These are phyloP conservation scores for Fusarium algeriense DNA, from an alignment of 2,329 filamentous ascomycete species.

Conservation along the genomic window DNA sequence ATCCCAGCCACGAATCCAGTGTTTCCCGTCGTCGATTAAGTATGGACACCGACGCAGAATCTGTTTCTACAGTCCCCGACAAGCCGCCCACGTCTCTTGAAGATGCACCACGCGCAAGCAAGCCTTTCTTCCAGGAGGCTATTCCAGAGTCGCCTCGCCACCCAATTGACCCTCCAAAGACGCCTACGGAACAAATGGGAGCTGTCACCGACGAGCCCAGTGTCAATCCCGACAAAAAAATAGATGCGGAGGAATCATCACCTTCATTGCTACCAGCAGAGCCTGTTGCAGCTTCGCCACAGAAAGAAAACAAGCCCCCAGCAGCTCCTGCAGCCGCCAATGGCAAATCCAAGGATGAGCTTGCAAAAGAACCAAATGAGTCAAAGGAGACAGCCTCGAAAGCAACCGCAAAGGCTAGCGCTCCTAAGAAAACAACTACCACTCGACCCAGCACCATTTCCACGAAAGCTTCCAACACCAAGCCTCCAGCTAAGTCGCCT, in stretches of 20 bases:
- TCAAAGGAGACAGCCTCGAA: conserved; percentile 30
- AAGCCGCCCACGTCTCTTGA: conserved; percentile 49
- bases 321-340: conserved; percentile 32
- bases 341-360: conserved; percentile 42
- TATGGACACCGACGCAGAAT: conserved; percentile 51
- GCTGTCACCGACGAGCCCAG: conserved; percentile 52
- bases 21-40: conserved; percentile 54
- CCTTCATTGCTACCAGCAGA: conserved; percentile 25
- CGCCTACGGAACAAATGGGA: conserved; percentile 31
- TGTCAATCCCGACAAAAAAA: conserved; percentile 56
- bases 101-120: conserved; percentile 44
- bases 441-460: conserved; percentile 43
- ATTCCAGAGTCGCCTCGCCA: conserved; percentile 58
- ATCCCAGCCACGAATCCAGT: conserved; percentile 55
- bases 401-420: conserved; percentile 23
- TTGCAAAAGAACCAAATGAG: conserved; percentile 25
- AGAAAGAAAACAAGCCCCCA: conserved; percentile 28
- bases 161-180: conserved; percentile 36
- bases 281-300: conserved; percentile 22
- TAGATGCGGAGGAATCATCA: conserved; percentile 55
- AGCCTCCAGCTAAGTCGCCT: conserved; percentile 39
- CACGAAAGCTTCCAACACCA: conserved; percentile 41
- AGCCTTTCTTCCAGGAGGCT: conserved; percentile 52
- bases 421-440: conserved; percentile 34
- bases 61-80: conserved; percentile 54